Evolutionary conservation across 2,329 filamentous ascomycete species (phyloP).

Genomic region (Magnaporthales sp.): DNA sequence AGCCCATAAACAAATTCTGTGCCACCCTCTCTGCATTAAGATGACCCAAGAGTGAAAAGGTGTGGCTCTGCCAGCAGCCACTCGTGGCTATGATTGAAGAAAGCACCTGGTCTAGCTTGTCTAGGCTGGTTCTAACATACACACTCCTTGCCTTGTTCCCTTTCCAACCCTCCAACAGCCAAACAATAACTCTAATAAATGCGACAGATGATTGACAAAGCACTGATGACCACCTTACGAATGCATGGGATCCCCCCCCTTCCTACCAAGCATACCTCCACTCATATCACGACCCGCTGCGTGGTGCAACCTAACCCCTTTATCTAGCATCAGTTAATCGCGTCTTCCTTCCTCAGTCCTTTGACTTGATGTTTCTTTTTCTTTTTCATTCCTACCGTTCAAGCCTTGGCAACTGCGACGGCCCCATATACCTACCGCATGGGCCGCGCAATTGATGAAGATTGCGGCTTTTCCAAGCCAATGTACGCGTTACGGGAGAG

Average conservation of each 20-base stretch:
- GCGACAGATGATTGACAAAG: background rate
- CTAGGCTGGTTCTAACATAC: too few relatives aligned
- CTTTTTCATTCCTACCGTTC: background rate
- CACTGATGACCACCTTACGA: background rate
- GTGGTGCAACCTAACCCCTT: background rate
- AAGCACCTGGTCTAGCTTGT: too few relatives aligned
- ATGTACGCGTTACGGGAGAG: background rate
- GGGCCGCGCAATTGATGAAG: background rate
- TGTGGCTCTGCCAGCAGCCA: background rate
- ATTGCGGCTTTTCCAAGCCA: background rate
- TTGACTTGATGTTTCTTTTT: background rate
- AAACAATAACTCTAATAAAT: background rate
- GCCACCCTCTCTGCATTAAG: background rate
- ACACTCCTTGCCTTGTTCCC: background rate
- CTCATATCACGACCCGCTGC: background rate
- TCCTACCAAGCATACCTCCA: background rate
- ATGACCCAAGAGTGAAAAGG: background rate
- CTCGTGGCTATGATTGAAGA: background rate
- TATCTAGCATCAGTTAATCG: background rate
- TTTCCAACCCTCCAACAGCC: too few relatives aligned
- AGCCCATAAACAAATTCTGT: background rate
- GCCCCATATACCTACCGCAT: background rate
- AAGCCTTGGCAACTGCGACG: background rate
- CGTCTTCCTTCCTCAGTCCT: background rate
- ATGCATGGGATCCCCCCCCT: background rate